phyloP scores from a whole-genome alignment of 306 rosid species.

The Inga laurina region DNA sequence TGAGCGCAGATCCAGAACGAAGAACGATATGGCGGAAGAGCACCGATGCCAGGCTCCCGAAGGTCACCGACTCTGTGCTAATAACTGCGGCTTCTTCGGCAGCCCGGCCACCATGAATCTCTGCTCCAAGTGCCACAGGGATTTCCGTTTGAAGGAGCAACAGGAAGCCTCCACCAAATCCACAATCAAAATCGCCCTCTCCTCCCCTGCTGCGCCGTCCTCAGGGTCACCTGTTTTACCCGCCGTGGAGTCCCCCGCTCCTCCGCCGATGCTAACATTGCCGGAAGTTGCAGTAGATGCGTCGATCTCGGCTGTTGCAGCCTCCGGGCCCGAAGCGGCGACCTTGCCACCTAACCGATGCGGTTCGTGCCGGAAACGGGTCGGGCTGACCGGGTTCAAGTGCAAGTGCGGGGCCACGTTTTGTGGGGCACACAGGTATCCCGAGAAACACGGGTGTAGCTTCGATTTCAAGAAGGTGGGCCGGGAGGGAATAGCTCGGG shows the following conservation, averaged over 20 bases:
- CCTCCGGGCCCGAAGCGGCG: background rate
- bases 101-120: constrained; percentile 87
- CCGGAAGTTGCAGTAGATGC: constrained; percentile 28
- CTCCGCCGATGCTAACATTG: constrained; percentile 24
- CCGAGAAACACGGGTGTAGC: constrained; percentile 82
- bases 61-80: constrained; percentile 82
- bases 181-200: constrained; percentile 70
- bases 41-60: constrained; percentile 87
- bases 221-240: background rate
- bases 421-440: constrained; percentile 89
- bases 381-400: constrained; percentile 80
- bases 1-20: constrained; percentile 16
- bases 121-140: constrained; percentile 89
- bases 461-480: constrained; percentile 85
- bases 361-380: constrained; percentile 69
- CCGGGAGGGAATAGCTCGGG: constrained; percentile 78
- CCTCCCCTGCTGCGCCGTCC: constrained; percentile 30
- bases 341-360: constrained; percentile 59
- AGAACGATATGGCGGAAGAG: constrained; percentile 77
- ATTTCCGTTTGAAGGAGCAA: constrained; percentile 58
- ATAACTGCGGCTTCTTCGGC: constrained; percentile 96
- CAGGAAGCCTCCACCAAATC: constrained; percentile 79
- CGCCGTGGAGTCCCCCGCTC: constrained; percentile 30
- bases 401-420: constrained; percentile 81
- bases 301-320: background rate